Conservation (phyloP, 345 rosid genomes). For the Lagerstroemia speciosa region DNA sequence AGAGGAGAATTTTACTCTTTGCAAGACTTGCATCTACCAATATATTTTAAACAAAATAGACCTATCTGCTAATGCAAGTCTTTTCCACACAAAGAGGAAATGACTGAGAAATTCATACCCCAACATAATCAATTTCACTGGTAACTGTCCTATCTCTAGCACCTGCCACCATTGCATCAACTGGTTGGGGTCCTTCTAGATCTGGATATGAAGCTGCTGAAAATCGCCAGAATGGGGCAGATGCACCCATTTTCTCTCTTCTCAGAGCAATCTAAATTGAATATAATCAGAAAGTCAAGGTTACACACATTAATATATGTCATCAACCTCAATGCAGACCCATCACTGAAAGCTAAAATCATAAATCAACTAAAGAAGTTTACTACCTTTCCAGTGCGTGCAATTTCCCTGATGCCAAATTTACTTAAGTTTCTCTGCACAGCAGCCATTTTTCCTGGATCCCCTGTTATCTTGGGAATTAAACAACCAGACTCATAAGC, state of each 20-base stretch:
- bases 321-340: background rate
- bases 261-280: slow-evolving; percentile 69
- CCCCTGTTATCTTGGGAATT: slow-evolving; percentile 75
- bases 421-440: slow-evolving; percentile 78
- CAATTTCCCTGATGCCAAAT: slow-evolving; percentile 88
- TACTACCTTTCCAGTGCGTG: slow-evolving; percentile 69
- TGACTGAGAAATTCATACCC: slow-evolving; percentile 38
- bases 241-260: slow-evolving; percentile 84
- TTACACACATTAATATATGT: background rate
- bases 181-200: slow-evolving; percentile 41
- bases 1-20: background rate
- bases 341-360: background rate
- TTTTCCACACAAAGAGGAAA: background rate
- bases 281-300: background rate
- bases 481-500: background rate
- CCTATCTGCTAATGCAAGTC: too few relatives aligned
- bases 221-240: slow-evolving; percentile 96
- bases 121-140: slow-evolving; percentile 36
- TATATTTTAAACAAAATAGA: too few relatives aligned
- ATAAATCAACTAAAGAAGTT: slow-evolving; percentile 3
- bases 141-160: slow-evolving; percentile 28
- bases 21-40: background rate
- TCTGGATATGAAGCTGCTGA: slow-evolving; percentile 98
- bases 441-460: slow-evolving; percentile 93
- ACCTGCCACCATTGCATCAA: slow-evolving; percentile 27